phyloP scores from a whole-genome alignment of 2,329 filamentous ascomycete genomes.

The Dryadomyces quercus-mongolicae region DNA sequence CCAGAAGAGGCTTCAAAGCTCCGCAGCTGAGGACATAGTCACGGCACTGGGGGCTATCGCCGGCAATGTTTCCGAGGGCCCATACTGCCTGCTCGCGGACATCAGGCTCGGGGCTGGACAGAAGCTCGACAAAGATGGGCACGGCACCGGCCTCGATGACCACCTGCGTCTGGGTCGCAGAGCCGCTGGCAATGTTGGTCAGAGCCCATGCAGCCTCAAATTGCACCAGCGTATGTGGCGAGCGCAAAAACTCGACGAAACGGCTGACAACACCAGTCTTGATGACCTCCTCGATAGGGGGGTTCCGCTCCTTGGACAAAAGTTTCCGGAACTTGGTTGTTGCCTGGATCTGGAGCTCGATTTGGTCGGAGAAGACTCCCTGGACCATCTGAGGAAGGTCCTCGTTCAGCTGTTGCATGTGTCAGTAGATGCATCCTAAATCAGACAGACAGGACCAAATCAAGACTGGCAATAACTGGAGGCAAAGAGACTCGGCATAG shows the following conservation, averaged over 20 bases:
- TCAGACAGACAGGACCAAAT: too few relatives aligned
- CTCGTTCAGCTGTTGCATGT: conserved; percentile 64
- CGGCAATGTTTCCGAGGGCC: conserved; percentile 97
- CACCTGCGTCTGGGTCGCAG: conserved; percentile 93
- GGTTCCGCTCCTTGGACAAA: conserved; percentile 96
- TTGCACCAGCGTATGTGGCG: conserved; percentile 93
- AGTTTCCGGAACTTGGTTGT: conserved; percentile 99
- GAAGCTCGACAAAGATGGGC: conserved; percentile 93
- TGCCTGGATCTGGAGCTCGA: conserved; percentile 92
- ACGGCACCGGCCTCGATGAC: conserved; percentile 97
- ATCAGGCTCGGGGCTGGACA: conserved; percentile 92
- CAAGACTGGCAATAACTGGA: too few relatives aligned
- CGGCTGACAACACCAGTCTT: conserved; percentile 96
- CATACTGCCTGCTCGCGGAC: conserved; percentile 97
- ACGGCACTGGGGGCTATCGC: conserved; percentile 93
- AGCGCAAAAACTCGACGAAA: conserved; percentile 96
- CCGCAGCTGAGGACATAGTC: conserved; percentile 91
- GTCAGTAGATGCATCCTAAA: background rate
- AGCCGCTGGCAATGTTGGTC: conserved; percentile 98
- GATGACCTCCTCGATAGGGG: conserved; percentile 97
- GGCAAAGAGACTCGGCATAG: too few relatives aligned
- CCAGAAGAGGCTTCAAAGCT: conserved; percentile 80
- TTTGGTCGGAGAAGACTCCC: conserved; percentile 97
- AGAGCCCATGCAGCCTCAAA: conserved; percentile 98
- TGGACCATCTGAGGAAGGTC: conserved; percentile 97